Evolutionary conservation across 225 moss, liverwort and hornwort genomes (phyloP), one percentile per base, ranked within the genome.

Genomic region (Pseudisothecium myosuroides): DNA sequence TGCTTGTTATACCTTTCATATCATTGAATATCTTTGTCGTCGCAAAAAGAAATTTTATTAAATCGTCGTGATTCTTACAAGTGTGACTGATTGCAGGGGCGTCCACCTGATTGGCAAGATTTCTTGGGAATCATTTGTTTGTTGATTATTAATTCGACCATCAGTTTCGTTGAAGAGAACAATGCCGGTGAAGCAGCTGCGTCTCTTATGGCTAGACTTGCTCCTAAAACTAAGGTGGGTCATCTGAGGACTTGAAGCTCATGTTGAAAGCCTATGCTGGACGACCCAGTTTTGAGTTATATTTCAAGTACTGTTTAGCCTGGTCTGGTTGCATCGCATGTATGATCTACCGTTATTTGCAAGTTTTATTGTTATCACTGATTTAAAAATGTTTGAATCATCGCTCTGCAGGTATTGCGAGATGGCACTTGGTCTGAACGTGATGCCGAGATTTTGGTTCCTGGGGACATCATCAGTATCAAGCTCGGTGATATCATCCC

Each of bases 31-130:
- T 45, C 71, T 73, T 89, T 67, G 63, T 83, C 6, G 27, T 15
- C 17, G 36, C 58, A 26, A 49, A 60, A n/a, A 19, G 29, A 76
- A 21, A 19, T 72, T 77, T 64, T 45, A 62, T 17, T 34, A 47
- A 82, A 62, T 47, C 16, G 7, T 18, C 31, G 83, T 88, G 21
- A 34, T 60, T 76, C 88, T 91, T 83, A 84, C 39, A 29, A 77
- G 69, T 76, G 61, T 39, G 82, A 60, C 17, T 88, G 28, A 79
- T 41, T 89, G 89, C 89, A 95, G 95, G 92, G 91, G 49, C 75
- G 45, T 86, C 94, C 94, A 49, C 94, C 92, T 60, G 95, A 95
- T 88, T 95, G 94, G 95, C 95, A 95, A 86, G 94, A 95, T 88
- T 95, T 95, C 52, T 39, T 94, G 76, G 95, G 94, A 63, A 95